A percentile compares a stretch with the other conserved stretches of the same genome.
These are phyloP conservation scores for Durio zibethinus DNA, from an alignment of 345 rosid genomes.

Conservation along the genomic window DNA sequence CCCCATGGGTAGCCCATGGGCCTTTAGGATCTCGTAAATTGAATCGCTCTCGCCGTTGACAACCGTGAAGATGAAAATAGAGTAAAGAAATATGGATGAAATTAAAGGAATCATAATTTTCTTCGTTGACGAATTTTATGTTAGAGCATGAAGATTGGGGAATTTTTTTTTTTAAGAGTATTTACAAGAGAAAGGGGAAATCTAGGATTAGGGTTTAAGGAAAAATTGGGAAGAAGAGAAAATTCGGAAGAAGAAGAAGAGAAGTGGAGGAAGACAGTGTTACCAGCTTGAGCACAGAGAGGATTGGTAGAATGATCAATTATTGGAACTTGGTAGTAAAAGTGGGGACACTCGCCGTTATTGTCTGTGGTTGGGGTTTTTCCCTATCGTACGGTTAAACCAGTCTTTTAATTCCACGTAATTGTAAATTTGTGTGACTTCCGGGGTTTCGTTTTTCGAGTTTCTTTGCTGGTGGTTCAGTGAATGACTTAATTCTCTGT, in stretches of 20 bases:
- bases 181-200: background rate
- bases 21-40: constrained; percentile 55
- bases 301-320: constrained; percentile 48
- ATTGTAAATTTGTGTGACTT: background rate
- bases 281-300: constrained; percentile 67
- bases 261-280: constrained; percentile 38
- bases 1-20: constrained; percentile 73
- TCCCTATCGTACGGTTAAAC: background rate
- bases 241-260: constrained; percentile 21
- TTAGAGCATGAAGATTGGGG: background rate
- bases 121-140: background rate
- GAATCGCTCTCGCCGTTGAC: constrained; percentile 29
- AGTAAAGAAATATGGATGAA: constrained; percentile 25
- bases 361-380: background rate
- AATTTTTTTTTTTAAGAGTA: background rate
- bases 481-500: background rate
- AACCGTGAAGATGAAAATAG: constrained; percentile 20
- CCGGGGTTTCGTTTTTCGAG: background rate
- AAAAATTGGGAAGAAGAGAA: background rate
- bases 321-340: constrained; percentile 48
- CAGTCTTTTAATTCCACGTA: background rate
- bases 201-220: constrained; percentile 47
- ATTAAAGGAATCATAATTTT: constrained; percentile 8
- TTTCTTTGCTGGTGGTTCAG: background rate
- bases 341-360: background rate